Evolutionary conservation across 2,329 filamentous ascomycete species (phyloP).

Genomic region (Aureobasidium mangrovei): DNA sequence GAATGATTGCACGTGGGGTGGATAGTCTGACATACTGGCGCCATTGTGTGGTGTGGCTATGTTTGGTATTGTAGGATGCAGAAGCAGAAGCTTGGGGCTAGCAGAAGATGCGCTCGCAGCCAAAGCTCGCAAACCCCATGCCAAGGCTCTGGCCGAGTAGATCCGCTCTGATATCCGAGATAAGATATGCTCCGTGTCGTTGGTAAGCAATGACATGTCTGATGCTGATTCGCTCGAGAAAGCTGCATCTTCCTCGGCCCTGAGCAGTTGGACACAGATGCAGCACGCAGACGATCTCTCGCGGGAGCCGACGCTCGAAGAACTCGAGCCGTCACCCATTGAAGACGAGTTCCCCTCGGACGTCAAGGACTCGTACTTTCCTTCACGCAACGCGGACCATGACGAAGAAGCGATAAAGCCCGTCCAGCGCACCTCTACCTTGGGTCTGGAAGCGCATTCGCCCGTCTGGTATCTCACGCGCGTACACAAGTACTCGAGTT

Average conservation of each 20-base stretch:
- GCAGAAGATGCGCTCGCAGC: neutral
- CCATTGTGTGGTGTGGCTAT: conserved; percentile 1
- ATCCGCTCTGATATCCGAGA: neutral
- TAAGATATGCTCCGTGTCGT: neutral
- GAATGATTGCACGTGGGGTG: neutral
- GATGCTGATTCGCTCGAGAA: conserved; percentile 1
- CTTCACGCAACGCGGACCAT: conserved; percentile 17
- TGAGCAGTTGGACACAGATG: neutral
- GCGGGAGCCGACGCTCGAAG: conserved; percentile 44
- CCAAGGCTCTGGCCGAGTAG: neutral
- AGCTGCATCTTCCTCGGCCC: neutral
- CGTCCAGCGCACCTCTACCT: conserved; percentile 29
- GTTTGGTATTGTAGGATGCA: neutral
- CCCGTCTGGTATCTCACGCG: conserved; percentile 68
- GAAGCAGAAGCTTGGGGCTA: neutral
- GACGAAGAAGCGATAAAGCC: conserved; percentile 23
- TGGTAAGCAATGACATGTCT: conserved; percentile 8
- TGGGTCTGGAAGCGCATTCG: conserved; percentile 57
- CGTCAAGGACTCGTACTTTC: conserved; percentile 45
- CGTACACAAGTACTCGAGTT: conserved; percentile 82
- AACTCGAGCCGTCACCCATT: conserved; percentile 77
- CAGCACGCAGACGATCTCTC: conserved; percentile 15
- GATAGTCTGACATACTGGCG: conserved; percentile 11
- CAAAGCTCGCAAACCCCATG: neutral
- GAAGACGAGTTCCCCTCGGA: conserved; percentile 41